These are phyloP conservation scores for Firmiana major DNA, from an alignment of 345 rosid species.

Conservation along the genomic window DNA sequence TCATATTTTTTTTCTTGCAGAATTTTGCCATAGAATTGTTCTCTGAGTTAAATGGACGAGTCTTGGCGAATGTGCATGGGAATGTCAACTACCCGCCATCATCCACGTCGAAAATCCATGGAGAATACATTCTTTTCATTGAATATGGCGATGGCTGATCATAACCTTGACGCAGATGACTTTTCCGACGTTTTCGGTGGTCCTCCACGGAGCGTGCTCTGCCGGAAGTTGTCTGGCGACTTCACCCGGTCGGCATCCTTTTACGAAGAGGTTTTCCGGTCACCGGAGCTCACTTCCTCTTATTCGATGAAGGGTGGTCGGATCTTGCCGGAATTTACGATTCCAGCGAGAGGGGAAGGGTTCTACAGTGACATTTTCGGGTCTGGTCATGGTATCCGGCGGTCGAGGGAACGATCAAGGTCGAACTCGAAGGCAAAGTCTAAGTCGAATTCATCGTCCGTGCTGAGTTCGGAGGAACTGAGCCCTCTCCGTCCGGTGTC, in stretches of 20 bases:
- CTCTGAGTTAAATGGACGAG: constrained; percentile 52
- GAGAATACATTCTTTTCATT: constrained; percentile 18
- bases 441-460: constrained; percentile 72
- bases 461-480: constrained; percentile 69
- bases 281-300: constrained; percentile 27
- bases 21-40: not conserved
- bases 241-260: constrained; percentile 43
- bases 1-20: not conserved
- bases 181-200: constrained; percentile 94
- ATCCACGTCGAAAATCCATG: constrained; percentile 46
- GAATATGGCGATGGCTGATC: constrained; percentile 6
- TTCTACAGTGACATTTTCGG: constrained; percentile 71
- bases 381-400: constrained; percentile 29
- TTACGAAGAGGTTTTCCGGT: constrained; percentile 70
- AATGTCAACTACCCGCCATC: constrained; percentile 28
- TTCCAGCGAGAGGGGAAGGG: constrained; percentile 48
- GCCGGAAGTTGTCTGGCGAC: constrained; percentile 61
- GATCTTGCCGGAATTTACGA: constrained; percentile 61
- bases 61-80: constrained; percentile 83
- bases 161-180: constrained; percentile 43
- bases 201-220: constrained; percentile 67
- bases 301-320: constrained; percentile 41
- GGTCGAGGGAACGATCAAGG: constrained; percentile 50
- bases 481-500: constrained; percentile 62
- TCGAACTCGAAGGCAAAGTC: constrained; percentile 47